Evolutionary conservation across 1,284 basidiomycete species (phyloP), one percentile per base, ranked within the genome.

Genomic region (Rhizopogon parksii): DNA sequence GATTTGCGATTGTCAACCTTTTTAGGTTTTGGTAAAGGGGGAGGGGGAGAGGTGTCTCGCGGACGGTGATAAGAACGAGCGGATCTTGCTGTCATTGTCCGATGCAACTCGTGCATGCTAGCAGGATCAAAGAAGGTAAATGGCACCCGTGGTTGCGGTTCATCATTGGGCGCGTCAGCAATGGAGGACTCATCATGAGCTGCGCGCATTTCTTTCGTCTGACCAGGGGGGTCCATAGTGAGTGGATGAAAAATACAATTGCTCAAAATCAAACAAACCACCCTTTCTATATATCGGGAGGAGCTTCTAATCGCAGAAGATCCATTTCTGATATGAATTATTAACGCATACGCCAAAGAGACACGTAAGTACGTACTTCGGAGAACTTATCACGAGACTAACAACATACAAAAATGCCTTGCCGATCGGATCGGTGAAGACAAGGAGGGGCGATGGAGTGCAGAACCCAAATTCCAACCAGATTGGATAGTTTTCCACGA

Each of bases 51-150:
- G 25, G 27, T 17, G 15, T 30, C 25, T 42, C 11, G 25, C 2
- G 40, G 25, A 30, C 25, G 40, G 15, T 17, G n/a, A 25, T 42
- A 15, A 14, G 40, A 42, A 4, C 25, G 40, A 42, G 40, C 11
- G 24, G 40, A 42, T 30, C 40, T 25, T 17, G 40, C 25, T 30
- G 40, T 42, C 40, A 42, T 42, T 0, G 40, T 42, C 6, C 40
- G 25, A 2, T 42, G 25, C 25, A 42, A 42, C 25, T 42, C 40
- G 0, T 42, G 40, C 40, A 42, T 30, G 25, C 40, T 42, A 4
- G 40, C 40, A 17, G 25, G 40, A 42, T 42, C 40, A 17, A 42
- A 30, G 25, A 42, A 42, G 15, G 40, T 42, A 30, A 42, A 42
- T 3, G 40, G 40, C 6, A 42, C 25, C 6, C 11, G 40, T 30